Percentiles rank a stretch among this genome's conserved stretches.
These are phyloP conservation scores for Pseudoneurospora amorphoporcata DNA, from an alignment of 495 filamentous ascomycete genomes.

Conservation along the genomic window DNA sequence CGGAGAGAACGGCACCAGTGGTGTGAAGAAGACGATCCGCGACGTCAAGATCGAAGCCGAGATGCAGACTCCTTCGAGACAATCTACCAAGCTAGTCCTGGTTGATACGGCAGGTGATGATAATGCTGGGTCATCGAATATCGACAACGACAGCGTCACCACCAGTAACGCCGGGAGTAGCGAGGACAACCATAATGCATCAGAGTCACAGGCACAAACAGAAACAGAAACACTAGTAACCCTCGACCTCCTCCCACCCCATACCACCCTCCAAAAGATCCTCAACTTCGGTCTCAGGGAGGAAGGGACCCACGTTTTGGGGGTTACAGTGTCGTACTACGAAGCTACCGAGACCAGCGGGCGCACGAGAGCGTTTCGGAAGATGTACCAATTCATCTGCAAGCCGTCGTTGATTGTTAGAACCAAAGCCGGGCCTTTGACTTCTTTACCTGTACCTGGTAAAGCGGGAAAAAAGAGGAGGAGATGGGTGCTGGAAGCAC, in stretches of 20 bases:
- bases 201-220: not conserved
- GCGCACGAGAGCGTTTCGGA: constrained; percentile 77
- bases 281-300: constrained; percentile 83
- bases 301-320: constrained; percentile 85
- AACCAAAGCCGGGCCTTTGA: constrained; percentile 67
- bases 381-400: constrained; percentile 93
- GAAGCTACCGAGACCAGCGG: constrained; percentile 54
- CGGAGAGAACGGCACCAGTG: constrained; percentile 6
- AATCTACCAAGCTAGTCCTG: constrained; percentile 19
- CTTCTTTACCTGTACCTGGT: constrained; percentile 10
- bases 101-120: constrained; percentile 4
- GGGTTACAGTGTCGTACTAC: constrained; percentile 89
- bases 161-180: not conserved
- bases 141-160: not conserved
- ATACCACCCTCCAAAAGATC: constrained; percentile 65
- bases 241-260: constrained; percentile 50
- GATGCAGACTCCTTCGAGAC: constrained; percentile 71
- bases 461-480: constrained; percentile 2
- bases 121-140: constrained; percentile 3
- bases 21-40: constrained; percentile 45
- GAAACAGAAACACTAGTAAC: constrained; percentile 26
- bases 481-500: constrained; percentile 70
- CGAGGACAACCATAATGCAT: constrained; percentile 2
- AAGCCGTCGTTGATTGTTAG: constrained; percentile 80
- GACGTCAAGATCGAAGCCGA: constrained; percentile 78